A percentile compares a stretch with the other conserved stretches of the same genome.
These are phyloP conservation scores for Eimeria brunetti DNA, from an alignment of 169 alveolate species.

Conservation along the genomic window DNA sequence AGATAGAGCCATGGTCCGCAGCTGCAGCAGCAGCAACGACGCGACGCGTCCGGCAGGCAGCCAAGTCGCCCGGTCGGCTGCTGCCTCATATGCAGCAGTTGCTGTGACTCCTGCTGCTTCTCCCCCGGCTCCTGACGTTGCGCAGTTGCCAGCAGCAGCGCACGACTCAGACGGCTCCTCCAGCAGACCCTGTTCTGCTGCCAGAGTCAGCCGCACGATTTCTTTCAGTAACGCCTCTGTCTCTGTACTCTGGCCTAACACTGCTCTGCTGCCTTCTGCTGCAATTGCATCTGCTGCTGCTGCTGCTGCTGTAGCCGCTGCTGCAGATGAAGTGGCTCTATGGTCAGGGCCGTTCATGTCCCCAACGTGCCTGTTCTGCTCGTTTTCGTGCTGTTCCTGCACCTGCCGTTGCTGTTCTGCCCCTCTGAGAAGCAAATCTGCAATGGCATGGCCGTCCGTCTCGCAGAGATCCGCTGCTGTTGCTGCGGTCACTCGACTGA, in stretches of 20 bases:
- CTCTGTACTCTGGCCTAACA: background rate
- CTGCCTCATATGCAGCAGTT: background rate
- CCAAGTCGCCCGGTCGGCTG: background rate
- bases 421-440: slow-evolving; percentile 46
- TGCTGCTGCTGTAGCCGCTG: background rate
- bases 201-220: background rate
- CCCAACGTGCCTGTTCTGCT: background rate
- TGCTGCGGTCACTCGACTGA: slow-evolving; percentile 14
- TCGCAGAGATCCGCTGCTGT: slow-evolving; percentile 13
- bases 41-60: slow-evolving; percentile 51
- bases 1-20: slow-evolving; percentile 75
- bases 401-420: slow-evolving; percentile 9
- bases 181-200: slow-evolving; percentile 37
- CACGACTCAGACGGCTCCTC: background rate
- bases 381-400: slow-evolving; percentile 25
- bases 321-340: background rate
- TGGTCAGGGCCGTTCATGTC: background rate
- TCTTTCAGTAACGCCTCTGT: slow-evolving; percentile 37
- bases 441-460: slow-evolving; percentile 32
- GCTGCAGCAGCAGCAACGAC: slow-evolving; percentile 69
- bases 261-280: background rate
- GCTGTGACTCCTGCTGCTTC: background rate
- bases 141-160: background rate
- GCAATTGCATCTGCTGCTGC: background rate
- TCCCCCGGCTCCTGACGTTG: background rate